Evolutionary conservation across 306 rosid species (phyloP).

Genomic region (Purshia tridentata): DNA sequence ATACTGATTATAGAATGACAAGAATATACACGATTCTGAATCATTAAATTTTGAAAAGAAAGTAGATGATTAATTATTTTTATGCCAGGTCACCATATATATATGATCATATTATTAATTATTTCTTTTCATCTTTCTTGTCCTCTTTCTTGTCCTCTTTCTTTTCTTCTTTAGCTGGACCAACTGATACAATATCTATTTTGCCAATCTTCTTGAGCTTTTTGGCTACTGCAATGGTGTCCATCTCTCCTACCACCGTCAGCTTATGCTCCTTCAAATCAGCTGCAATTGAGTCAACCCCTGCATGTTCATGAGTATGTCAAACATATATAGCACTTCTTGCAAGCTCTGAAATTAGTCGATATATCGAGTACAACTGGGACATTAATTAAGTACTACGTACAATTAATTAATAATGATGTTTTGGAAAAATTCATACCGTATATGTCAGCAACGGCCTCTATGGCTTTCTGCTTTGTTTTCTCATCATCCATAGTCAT

Average conservation of each 20-base stretch:
- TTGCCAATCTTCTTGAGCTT: slow-evolving; percentile 31
- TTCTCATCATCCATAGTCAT: slow-evolving; percentile 30
- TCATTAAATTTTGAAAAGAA: no score
- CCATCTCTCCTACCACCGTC: slow-evolving; percentile 21
- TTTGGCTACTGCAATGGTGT: slow-evolving; percentile 22
- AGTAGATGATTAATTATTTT: no score
- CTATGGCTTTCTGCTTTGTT: slow-evolving; percentile 26
- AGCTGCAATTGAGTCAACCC: slow-evolving; percentile 25
- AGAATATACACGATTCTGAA: no score
- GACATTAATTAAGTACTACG: no score
- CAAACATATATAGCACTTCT: no score
- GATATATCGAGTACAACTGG: no score
- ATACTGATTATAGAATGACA: no score
- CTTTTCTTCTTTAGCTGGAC: slow-evolving; percentile 14
- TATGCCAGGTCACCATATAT: no score
- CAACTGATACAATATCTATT: slow-evolving; percentile 16
- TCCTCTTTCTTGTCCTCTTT: slow-evolving; percentile 7
- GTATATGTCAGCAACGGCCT: slow-evolving; percentile 22
- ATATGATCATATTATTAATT: no score
- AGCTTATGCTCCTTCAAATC: slow-evolving; percentile 22
- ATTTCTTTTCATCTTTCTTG: background rate
- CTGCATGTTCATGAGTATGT: background rate
- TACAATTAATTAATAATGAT: no score
- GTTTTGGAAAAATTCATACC: background rate
- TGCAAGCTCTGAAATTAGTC: no score